phyloP scores from a whole-genome alignment of 176 grass and related monocot species.

The Oryza longistaminata region DNA sequence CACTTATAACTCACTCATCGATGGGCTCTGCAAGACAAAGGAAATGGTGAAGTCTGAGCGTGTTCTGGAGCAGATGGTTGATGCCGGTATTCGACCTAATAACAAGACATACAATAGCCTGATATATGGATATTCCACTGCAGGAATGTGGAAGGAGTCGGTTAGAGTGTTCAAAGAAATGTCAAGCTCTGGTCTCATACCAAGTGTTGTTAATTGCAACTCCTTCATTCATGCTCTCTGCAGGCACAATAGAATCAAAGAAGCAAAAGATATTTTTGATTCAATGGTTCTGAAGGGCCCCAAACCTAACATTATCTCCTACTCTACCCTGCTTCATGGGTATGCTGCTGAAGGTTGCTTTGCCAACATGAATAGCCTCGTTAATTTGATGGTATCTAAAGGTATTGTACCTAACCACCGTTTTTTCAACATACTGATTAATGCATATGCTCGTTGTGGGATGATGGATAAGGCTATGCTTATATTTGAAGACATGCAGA shows the following conservation, averaged over 20 bases:
- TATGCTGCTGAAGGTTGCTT: background rate
- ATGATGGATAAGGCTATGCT: constrained; percentile 2
- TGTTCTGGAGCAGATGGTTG: constrained; percentile 17
- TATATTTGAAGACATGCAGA: constrained; percentile 13
- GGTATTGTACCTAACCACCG: background rate
- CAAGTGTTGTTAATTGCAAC: background rate
- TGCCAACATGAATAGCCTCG: background rate
- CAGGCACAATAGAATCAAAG: constrained; percentile 11
- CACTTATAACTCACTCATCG: constrained; percentile 9
- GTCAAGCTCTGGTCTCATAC: background rate
- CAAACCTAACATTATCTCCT: background rate
- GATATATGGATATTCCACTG: constrained; percentile 27
- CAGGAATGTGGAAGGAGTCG: constrained; percentile 7
- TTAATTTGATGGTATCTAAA: background rate
- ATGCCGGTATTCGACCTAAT: background rate
- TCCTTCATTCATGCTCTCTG: constrained; percentile 27
- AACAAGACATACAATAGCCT: background rate
- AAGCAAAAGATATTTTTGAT: constrained; percentile 33
- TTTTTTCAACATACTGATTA: constrained; percentile 20
- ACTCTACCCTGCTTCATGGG: background rate
- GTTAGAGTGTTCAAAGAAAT: constrained; percentile 30
- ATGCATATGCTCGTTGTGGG: constrained; percentile 3
- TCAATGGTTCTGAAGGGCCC: constrained; percentile 12
- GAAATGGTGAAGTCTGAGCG: background rate
- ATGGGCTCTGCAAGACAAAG: constrained; percentile 26